phyloP scores from a whole-genome alignment of 257 asterid genomes.

The Anisodus tanguticus region DNA sequence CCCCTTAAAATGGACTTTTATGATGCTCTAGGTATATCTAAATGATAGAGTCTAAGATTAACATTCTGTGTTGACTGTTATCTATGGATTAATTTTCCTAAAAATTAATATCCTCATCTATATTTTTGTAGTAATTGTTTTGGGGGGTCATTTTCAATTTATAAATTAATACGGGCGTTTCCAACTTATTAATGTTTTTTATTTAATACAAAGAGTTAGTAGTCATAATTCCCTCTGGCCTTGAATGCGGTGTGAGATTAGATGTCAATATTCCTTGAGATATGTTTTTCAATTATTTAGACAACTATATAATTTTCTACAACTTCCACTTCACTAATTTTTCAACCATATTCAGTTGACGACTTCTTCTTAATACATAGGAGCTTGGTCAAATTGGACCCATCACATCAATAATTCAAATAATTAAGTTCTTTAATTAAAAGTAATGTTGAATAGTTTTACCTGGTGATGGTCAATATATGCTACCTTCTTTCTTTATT shows the following conservation, averaged over 20 bases:
- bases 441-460: background rate
- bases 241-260: background rate
- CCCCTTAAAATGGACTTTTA: background rate
- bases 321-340: background rate
- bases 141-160: background rate
- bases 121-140: background rate
- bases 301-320: background rate
- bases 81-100: background rate
- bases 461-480: background rate
- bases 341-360: background rate
- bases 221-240: background rate
- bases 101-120: background rate
- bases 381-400: background rate
- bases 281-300: background rate
- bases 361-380: background rate
- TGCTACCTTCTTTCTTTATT: background rate
- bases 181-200: background rate
- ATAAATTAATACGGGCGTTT: background rate
- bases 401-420: background rate
- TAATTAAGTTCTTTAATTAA: background rate
- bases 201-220: background rate
- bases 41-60: background rate
- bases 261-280: constrained; percentile 12
- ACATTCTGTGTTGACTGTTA: background rate
- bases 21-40: background rate